These are phyloP conservation scores for Sphagnum contortum DNA, from an alignment of 225 moss, liverwort and hornwort species.

Conservation along the genomic window DNA sequence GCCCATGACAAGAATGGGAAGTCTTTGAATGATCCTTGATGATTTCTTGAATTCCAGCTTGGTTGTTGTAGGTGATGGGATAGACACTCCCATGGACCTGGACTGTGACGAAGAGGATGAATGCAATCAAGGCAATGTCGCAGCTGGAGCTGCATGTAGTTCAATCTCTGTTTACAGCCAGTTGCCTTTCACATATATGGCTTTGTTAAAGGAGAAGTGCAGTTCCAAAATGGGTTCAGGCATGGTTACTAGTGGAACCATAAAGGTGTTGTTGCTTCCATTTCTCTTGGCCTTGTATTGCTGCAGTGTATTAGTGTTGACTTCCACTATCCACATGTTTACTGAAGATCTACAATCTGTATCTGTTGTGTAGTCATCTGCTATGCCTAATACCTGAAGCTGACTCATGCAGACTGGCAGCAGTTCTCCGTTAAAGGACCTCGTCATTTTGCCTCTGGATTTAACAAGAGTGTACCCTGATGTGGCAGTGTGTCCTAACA, in stretches of 20 bases:
- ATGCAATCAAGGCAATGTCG: slow-evolving; percentile 2
- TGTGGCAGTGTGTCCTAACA: slow-evolving; percentile 77
- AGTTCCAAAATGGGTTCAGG: slow-evolving; percentile 12
- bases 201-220: slow-evolving; percentile 46
- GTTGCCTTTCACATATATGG: slow-evolving; percentile 71
- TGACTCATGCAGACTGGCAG: neutral
- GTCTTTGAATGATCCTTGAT: too few relatives aligned
- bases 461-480: neutral
- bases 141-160: slow-evolving; percentile 12
- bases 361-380: neutral
- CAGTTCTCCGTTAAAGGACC: neutral
- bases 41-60: too few relatives aligned
- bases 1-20: too few relatives aligned
- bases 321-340: too few relatives aligned
- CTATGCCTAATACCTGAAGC: neutral
- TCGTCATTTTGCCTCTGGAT: neutral
- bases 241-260: slow-evolving; percentile 39
- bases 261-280: slow-evolving; percentile 45
- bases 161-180: slow-evolving; percentile 20
- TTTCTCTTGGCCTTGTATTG: neutral
- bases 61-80: slow-evolving; percentile 22
- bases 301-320: neutral
- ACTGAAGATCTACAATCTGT: slow-evolving; percentile 1
- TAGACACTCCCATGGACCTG: slow-evolving; percentile 36
- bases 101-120: slow-evolving; percentile 48